Conservation (phyloP, 2,329 filamentous ascomycete genomes). For the Verticillium dahliae region DNA sequence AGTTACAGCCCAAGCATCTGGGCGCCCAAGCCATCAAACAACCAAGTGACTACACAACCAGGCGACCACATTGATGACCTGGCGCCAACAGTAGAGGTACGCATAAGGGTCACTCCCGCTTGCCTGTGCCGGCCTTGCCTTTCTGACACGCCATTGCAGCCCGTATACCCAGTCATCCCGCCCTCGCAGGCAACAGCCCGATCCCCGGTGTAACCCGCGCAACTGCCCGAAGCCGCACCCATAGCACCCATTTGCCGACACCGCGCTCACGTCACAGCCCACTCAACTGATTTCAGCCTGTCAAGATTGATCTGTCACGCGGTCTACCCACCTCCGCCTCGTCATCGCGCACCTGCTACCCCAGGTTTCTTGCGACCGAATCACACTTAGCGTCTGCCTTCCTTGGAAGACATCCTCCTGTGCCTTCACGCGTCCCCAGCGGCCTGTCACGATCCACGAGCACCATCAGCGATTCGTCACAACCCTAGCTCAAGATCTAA, state of each 20-base stretch:
- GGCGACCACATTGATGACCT: constrained; percentile 1
- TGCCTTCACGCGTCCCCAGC: not conserved
- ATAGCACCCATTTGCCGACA: not conserved
- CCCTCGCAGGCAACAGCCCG: constrained; percentile 7
- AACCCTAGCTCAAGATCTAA: not conserved
- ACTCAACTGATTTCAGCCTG: too few species aligned
- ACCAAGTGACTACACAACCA: not conserved
- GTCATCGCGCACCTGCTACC: not conserved
- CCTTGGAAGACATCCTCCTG: not conserved
- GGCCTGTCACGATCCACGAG: not conserved
- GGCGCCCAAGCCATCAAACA: not conserved
- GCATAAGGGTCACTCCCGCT: not conserved
- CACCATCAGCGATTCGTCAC: not conserved
- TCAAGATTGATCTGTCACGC: not conserved
- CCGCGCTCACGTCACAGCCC: not conserved
- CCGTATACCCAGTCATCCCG: constrained; percentile 6
- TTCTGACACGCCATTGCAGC: constrained; percentile 33
- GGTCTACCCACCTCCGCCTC: not conserved
- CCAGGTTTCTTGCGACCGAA: not conserved
- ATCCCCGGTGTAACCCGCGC: constrained; percentile 11
- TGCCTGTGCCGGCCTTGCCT: constrained; percentile 3
- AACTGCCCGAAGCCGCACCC: not conserved
- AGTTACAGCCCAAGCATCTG: not conserved
- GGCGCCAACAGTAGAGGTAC: not conserved
- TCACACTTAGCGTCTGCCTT: not conserved